Evolutionary conservation across 352 stramenopile genomes (phyloP), one percentile per base, ranked within the genome.

Genomic region (Phytopythium boreale): DNA sequence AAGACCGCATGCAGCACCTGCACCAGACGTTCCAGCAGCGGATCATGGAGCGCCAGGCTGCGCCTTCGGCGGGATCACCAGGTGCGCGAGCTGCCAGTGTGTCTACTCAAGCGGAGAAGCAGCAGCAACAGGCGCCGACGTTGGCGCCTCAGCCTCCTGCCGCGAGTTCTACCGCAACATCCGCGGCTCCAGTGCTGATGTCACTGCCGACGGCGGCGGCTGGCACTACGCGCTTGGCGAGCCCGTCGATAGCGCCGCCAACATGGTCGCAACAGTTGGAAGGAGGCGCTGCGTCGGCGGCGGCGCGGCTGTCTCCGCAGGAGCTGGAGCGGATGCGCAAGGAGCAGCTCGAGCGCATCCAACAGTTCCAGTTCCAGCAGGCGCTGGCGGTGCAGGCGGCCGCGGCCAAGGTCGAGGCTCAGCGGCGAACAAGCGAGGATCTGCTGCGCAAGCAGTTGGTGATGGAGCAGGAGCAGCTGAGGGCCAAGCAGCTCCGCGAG

Each of bases 321-420:
- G 77, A 87, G 24, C 62, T 87, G 19, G 71, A 88, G 61, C 75
- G 77, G 2, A 63, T 76, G 8, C 69, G 78, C 20, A 69, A 80
- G 39, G 75, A 86, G 56, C 75, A 80, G 17, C 67, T 89, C 10
- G 66, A 81, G 37, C 76, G 71, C 17, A 63, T 91, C 34, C 82
- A 91, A 59, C 80, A 89, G 34, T 68, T 72, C 31, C 74, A 81
- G 50, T 44, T 78, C n/a, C 82, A 81, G 34, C 72, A 70, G 52
- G 60, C 57, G 12, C 26, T 39, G 47, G 34, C n/a, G 5, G 63
- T 75, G 64, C 67, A 71, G 43, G 71, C 69, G 34, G 61, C 84
- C 31, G 69, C 74, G 29, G 64, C 82, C 3, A 53, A 60, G 41
- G 68, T 70, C 10, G 59, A 72, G 50, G 66, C 76, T 49, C 72